A percentile compares a stretch with the other conserved stretches of the same genome.
These are phyloP conservation scores for Macrocystidia cucumis DNA, from an alignment of 1,284 basidiomycete species.

Conservation along the genomic window DNA sequence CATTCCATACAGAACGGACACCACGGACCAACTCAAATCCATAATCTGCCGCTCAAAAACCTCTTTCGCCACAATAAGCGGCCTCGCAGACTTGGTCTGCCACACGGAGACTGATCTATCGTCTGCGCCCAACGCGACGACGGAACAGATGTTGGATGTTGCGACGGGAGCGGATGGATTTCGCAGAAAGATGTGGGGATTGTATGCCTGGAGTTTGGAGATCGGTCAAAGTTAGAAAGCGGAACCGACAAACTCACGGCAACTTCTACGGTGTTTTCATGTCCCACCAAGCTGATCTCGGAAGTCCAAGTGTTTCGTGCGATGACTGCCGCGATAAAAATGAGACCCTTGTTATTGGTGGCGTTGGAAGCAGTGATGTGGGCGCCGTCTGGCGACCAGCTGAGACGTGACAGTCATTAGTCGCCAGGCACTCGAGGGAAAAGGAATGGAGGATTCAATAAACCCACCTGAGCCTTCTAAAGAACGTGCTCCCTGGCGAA, in stretches of 20 bases:
- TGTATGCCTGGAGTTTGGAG: slow-evolving; percentile 64
- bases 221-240: slow-evolving; percentile 5
- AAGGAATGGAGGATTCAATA: slow-evolving; percentile 1
- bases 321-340: slow-evolving; percentile 96
- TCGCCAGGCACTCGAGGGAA: slow-evolving; percentile 1
- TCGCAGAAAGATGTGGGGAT: slow-evolving; percentile 86
- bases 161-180: slow-evolving; percentile 56
- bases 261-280: slow-evolving; percentile 97
- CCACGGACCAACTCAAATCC: slow-evolving; percentile 86
- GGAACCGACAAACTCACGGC: slow-evolving; percentile 47
- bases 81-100: slow-evolving; percentile 87
- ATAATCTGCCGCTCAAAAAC: slow-evolving; percentile 93
- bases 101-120: slow-evolving; percentile 87
- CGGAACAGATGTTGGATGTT: slow-evolving; percentile 74
- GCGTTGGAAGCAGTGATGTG: slow-evolving; percentile 97
- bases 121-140: slow-evolving; percentile 88
- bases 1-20: not conserved
- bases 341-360: slow-evolving; percentile 91
- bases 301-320: slow-evolving; percentile 82
- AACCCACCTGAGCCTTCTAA: slow-evolving; percentile 78
- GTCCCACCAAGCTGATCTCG: slow-evolving; percentile 91
- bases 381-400: slow-evolving; percentile 99
- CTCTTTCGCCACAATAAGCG: slow-evolving; percentile 88
- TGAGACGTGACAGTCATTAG: slow-evolving; percentile 21
- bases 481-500: slow-evolving; percentile 94